Conservation (phyloP, 495 filamentous ascomycete species). For the Massariosphaeria phaeospora region DNA sequence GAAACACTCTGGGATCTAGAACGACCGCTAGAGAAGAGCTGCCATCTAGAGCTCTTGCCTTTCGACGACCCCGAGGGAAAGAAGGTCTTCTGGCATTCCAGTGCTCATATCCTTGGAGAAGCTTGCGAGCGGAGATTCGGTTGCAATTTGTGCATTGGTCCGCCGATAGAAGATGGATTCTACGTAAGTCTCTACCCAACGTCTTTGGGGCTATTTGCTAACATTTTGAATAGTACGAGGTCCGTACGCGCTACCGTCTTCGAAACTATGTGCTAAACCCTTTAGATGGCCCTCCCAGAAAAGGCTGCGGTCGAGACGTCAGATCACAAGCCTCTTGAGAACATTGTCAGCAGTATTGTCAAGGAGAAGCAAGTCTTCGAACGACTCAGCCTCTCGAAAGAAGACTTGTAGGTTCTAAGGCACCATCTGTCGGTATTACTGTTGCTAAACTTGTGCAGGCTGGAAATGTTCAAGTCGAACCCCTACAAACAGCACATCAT, state of each 20-base stretch:
- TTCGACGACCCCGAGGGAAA: constrained; percentile 81
- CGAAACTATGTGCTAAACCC: constrained; percentile 64
- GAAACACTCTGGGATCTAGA: constrained; percentile 78
- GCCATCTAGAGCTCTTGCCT: constrained; percentile 70
- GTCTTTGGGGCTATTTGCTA: too few relatives aligned
- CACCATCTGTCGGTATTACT: neutral
- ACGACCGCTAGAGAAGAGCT: constrained; percentile 76
- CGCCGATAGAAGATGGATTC: constrained; percentile 88
- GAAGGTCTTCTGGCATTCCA: constrained; percentile 88
- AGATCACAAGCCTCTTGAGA: constrained; percentile 79
- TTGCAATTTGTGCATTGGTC: constrained; percentile 87
- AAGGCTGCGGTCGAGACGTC: constrained; percentile 63
- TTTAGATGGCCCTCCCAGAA: constrained; percentile 75
- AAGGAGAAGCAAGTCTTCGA: constrained; percentile 97
- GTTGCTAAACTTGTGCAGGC: constrained; percentile 23
- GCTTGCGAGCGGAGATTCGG: constrained; percentile 83
- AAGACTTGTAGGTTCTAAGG: constrained; percentile 57
- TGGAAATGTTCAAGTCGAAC: constrained; percentile 95
- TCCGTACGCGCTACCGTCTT: constrained; percentile 38
- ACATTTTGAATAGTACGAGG: too few relatives aligned
- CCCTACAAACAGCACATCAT: constrained; percentile 96
- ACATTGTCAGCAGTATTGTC: constrained; percentile 66
- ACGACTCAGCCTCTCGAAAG: constrained; percentile 79
- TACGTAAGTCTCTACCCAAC: too few relatives aligned
- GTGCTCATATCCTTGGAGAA: constrained; percentile 90